Evolutionary conservation across 768 basidiomycete genomes (phyloP).

Genomic region (Boletus bicolor): DNA sequence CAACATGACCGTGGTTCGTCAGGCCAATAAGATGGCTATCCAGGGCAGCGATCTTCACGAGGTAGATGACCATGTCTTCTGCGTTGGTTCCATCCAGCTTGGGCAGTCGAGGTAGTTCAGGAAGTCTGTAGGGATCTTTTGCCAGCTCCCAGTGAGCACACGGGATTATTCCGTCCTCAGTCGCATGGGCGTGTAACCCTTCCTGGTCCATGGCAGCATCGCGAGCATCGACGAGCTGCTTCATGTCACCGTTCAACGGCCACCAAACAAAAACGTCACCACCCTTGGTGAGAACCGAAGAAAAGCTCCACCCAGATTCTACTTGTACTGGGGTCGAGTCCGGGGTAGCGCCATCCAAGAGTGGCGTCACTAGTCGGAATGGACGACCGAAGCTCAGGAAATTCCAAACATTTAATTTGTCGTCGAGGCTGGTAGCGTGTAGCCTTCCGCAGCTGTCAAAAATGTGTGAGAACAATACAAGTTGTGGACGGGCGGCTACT

Average conservation of each 20-base stretch:
- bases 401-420: constrained; percentile 61
- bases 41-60: constrained; percentile 81
- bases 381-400: constrained; percentile 79
- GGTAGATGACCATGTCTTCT: constrained; percentile 35
- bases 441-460: constrained; percentile 67
- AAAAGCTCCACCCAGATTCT: constrained; percentile 80
- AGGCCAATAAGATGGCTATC: constrained; percentile 73
- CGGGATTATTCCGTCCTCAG: constrained; percentile 45
- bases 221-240: constrained; percentile 34
- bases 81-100: constrained; percentile 33
- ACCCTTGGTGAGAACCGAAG: constrained; percentile 66
- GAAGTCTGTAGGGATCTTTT: constrained; percentile 55
- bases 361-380: constrained; percentile 48
- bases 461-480: constrained; percentile 11
- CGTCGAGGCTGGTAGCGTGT: constrained; percentile 67
- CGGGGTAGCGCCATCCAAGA: constrained; percentile 40
- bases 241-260: constrained; percentile 52
- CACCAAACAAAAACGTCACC: constrained; percentile 77
- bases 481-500: neutral
- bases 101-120: constrained; percentile 60
- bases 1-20: constrained; percentile 75
- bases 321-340: constrained; percentile 56
- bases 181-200: constrained; percentile 30
- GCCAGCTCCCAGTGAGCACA: constrained; percentile 60
- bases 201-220: constrained; percentile 46